Evolutionary conservation across 495 filamentous ascomycete genomes (phyloP).

Genomic region (Symbiotaphrina buchneri): DNA sequence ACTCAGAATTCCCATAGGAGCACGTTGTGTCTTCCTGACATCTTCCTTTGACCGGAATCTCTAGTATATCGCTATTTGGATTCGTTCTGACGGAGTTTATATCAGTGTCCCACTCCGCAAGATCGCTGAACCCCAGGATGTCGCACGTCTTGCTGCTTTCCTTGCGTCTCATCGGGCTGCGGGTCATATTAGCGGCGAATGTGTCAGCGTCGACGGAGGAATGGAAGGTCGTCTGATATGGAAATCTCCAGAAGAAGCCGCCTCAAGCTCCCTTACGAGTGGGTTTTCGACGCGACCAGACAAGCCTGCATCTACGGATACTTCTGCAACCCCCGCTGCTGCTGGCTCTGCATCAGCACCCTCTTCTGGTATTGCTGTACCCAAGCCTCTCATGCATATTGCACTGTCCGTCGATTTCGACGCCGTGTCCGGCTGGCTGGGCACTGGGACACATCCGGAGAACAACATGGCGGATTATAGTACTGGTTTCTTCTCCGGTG

Average conservation of each 20-base stretch:
- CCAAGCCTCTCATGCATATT: conserved; percentile 22
- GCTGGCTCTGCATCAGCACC: not conserved
- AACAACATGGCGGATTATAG: conserved; percentile 35
- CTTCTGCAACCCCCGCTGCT: conserved; percentile 1
- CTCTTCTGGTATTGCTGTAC: conserved; percentile 9
- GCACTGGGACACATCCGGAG: conserved; percentile 24
- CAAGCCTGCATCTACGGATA: too few relatives aligned
- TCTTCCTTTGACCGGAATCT: too few relatives aligned
- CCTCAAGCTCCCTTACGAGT: too few relatives aligned
- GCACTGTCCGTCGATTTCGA: conserved; percentile 34
- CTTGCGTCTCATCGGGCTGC: conserved; percentile 26
- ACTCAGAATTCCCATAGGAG: too few relatives aligned
- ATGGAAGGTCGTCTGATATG: conserved; percentile 27
- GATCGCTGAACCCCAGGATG: conserved; percentile 23
- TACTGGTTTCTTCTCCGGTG: conserved; percentile 32
- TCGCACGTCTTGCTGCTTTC: conserved; percentile 27
- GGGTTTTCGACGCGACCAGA: too few relatives aligned
- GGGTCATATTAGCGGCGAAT: conserved; percentile 31
- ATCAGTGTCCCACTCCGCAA: conserved; percentile 17
- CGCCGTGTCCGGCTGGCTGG: conserved; percentile 35
- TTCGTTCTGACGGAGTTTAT: not conserved
- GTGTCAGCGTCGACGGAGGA: conserved; percentile 23
- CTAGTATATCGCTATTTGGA: not conserved
- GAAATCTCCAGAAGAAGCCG: conserved; percentile 8
- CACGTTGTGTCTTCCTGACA: too few relatives aligned